These are phyloP conservation scores for Mrakiaceae sp. DNA, from an alignment of 1,284 basidiomycete genomes.

Conservation along the genomic window DNA sequence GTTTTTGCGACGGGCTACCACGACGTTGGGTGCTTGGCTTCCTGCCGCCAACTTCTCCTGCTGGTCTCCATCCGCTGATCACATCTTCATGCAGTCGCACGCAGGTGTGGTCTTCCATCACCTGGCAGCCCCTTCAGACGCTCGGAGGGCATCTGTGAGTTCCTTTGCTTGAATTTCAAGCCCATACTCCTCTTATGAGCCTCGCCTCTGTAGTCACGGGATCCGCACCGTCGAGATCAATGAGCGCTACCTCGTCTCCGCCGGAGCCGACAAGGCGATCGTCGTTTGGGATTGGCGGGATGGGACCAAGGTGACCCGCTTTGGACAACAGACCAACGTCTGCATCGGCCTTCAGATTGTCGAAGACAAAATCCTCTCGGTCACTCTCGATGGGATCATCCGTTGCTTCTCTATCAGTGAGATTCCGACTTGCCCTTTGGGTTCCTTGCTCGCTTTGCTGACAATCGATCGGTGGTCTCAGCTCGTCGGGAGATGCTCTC, in stretches of 20 bases:
- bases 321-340: conserved; percentile 85
- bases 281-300: conserved; percentile 59
- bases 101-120: conserved; percentile 66
- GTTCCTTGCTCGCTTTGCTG: neutral
- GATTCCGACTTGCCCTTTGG: conserved; percentile 24
- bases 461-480: conserved; percentile 32
- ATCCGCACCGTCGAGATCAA: conserved; percentile 79
- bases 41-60: neutral
- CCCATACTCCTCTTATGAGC: conserved; percentile 21
- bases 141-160: conserved; percentile 49
- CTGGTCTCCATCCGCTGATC: conserved; percentile 1
- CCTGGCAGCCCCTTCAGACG: conserved; percentile 67
- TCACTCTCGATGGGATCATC: conserved; percentile 85
- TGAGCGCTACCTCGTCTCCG: conserved; percentile 71
- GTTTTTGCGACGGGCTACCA: conserved; percentile 86
- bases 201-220: conserved; percentile 40
- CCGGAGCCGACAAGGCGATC: conserved; percentile 76
- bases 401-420: conserved; percentile 76
- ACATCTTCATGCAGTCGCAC: conserved; percentile 46
- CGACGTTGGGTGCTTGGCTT: conserved; percentile 60
- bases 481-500: conserved; percentile 71
- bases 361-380: conserved; percentile 48
- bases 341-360: conserved; percentile 83
- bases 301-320: conserved; percentile 75
- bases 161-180: conserved; percentile 13